Conservation (phyloP, 2,329 filamentous ascomycete species). For the Acrodontium crateriforme region DNA sequence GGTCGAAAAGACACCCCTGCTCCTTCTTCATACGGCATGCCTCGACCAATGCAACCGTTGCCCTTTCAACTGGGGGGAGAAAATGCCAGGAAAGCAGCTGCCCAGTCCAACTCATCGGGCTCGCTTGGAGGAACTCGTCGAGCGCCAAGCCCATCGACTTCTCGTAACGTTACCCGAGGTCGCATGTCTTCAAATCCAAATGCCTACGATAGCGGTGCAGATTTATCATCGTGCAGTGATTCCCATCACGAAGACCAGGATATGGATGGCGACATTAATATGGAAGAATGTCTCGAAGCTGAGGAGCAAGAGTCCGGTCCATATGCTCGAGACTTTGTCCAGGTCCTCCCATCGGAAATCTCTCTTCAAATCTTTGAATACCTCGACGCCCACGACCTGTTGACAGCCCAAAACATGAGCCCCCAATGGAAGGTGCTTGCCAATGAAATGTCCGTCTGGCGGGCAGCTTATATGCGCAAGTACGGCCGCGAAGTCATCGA, state of each 20-base stretch:
- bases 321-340: slow-evolving; percentile 20
- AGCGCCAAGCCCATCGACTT: too few species aligned
- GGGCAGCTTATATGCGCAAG: slow-evolving; percentile 43
- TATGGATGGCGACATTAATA: slow-evolving; percentile 20
- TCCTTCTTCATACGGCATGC: slow-evolving; percentile 12
- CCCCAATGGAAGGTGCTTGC: slow-evolving; percentile 42
- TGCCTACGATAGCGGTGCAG: slow-evolving; percentile 24
- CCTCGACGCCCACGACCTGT: slow-evolving; percentile 44
- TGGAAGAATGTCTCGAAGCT: too few species aligned
- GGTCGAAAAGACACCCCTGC: slow-evolving; percentile 23
- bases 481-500: slow-evolving; percentile 35
- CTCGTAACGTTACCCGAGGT: too few species aligned
- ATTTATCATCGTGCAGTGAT: slow-evolving; percentile 16
- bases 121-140: slow-evolving; percentile 8
- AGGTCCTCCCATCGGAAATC: slow-evolving; percentile 44
- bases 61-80: slow-evolving; percentile 13
- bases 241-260: slow-evolving; percentile 13
- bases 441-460: slow-evolving; percentile 47
- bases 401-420: slow-evolving; percentile 43
- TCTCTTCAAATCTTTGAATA: slow-evolving; percentile 44
- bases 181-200: slow-evolving; percentile 17
- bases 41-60: slow-evolving; percentile 3
- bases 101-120: slow-evolving; percentile 9
- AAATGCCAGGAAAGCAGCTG: slow-evolving; percentile 18
- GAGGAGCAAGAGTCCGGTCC: too few species aligned